phyloP scores from a whole-genome alignment of 106 monocot species.

The Xerophyta viscosa region DNA sequence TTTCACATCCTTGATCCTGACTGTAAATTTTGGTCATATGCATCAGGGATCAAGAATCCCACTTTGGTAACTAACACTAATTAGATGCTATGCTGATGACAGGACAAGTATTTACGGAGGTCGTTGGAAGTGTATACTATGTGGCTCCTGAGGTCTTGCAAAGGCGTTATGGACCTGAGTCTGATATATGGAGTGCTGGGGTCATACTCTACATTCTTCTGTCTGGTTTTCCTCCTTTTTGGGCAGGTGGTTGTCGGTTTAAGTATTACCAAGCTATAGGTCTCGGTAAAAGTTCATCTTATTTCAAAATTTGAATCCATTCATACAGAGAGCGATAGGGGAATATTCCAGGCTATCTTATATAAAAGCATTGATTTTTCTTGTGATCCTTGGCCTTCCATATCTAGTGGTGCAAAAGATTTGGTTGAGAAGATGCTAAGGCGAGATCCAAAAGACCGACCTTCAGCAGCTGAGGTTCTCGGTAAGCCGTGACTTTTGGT shows the following conservation, averaged over 20 bases:
- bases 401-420: conserved; percentile 69
- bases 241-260: conserved; percentile 49
- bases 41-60: not conserved
- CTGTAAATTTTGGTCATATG: not conserved
- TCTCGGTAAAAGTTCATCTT: not conserved
- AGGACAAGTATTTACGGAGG: conserved; percentile 66
- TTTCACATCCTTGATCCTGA: too few species aligned
- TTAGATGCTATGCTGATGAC: conserved; percentile 3
- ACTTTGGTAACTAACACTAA: not conserved
- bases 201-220: conserved; percentile 94
- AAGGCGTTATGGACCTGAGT: conserved; percentile 59
- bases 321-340: conserved; percentile 53
- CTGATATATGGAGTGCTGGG: conserved; percentile 93
- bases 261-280: not conserved
- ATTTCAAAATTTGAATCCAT: conserved; percentile 2
- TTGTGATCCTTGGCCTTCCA: conserved; percentile 78
- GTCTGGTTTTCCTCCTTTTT: conserved; percentile 89
- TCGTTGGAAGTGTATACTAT: conserved; percentile 92
- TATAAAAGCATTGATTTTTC: conserved; percentile 47
- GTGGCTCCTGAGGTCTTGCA: conserved; percentile 82
- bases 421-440: conserved; percentile 57
- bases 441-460: conserved; percentile 50
- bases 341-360: conserved; percentile 64
- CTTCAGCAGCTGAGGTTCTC: conserved; percentile 51
- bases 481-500: conserved; percentile 21